A percentile compares a stretch with the other conserved stretches of the same genome.
These are phyloP conservation scores for Xeromyces bisporus DNA, from an alignment of 495 filamentous ascomycete genomes.

Conservation along the genomic window DNA sequence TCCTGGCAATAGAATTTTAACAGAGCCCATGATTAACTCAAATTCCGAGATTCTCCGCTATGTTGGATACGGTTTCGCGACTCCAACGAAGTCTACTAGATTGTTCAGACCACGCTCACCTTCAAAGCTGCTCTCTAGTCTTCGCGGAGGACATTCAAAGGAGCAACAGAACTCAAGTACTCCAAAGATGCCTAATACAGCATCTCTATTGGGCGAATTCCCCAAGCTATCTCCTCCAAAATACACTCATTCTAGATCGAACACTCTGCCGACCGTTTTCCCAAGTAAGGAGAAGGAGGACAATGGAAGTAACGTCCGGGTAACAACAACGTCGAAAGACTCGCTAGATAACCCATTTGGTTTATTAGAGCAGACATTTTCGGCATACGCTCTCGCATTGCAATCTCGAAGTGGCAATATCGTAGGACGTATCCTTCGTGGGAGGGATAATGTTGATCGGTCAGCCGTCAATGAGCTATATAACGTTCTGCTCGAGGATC, in stretches of 20 bases:
- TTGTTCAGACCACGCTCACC: slow-evolving; percentile 62
- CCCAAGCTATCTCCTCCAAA: slow-evolving; percentile 23
- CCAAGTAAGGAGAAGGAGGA: slow-evolving; percentile 15
- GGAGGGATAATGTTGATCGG: slow-evolving; percentile 54
- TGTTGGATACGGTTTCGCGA: slow-evolving; percentile 43
- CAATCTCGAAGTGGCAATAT: slow-evolving; percentile 73
- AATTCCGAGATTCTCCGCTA: slow-evolving; percentile 56
- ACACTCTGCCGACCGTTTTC: slow-evolving; percentile 22
- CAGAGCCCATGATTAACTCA: slow-evolving; percentile 30
- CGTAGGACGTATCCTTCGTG: slow-evolving; percentile 55
- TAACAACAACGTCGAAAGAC: slow-evolving; percentile 5
- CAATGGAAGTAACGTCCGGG: slow-evolving; percentile 16
- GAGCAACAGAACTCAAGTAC: slow-evolving; percentile 20
- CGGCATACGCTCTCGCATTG: slow-evolving; percentile 64
- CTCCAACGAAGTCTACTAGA: slow-evolving; percentile 35
- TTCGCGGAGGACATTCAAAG: slow-evolving; percentile 40
- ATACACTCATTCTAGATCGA: slow-evolving; percentile 20
- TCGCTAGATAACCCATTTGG: slow-evolving; percentile 35
- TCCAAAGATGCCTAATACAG: slow-evolving; percentile 22
- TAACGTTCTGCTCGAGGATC: slow-evolving; percentile 67
- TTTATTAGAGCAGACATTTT: slow-evolving; percentile 71
- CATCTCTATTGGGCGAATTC: slow-evolving; percentile 21
- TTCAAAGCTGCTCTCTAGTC: slow-evolving; percentile 74
- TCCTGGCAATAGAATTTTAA: slow-evolving; percentile 48
- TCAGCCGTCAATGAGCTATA: slow-evolving; percentile 79